Evolutionary conservation across 371 early-diverging fungal species (phyloP), one percentile per base, ranked within the genome.

Genomic region (Rhizopus arrhizus): DNA sequence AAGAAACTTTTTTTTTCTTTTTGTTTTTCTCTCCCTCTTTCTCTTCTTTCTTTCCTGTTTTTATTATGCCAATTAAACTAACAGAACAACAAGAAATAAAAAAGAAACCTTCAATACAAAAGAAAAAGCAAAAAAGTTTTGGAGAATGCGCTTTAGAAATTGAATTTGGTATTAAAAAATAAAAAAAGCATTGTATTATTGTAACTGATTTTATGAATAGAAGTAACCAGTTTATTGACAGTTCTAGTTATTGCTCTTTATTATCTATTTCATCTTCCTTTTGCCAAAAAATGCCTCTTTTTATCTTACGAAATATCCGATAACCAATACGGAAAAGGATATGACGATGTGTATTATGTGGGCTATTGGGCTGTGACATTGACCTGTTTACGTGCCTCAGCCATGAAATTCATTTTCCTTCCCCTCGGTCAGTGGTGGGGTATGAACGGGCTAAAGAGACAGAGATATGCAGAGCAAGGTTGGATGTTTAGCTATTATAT

Each of bases 401-500:
- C 80, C 35, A 90, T 90, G 85, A 75, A 82, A 59, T 77, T 76
- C 48, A 34, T 85, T 13, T 79, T 85, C 35, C 77, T 72, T 53
- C 90, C 91, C 11, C 41, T 88, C 12, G 86, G 78, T n/a, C 66
- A 68, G 56, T 62, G 64, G 34, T 62, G 72, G 8, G 82, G 87
- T 8, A 81, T 88, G 57, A 55, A 67, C 2, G 73, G 80, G 13
- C 68, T 64, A 38, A 87, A 85, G 62, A 58, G 81, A 59, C 82
- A 82, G 56, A 87, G 91, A 35, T 82, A 86, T 61, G 84, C 85
- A 16, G 89, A 88, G 62, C 89, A 88, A 72, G 82, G 77, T 12
- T 85, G 84, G 79, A 62, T 73, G 33, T 76, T 82, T 12, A 52
- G 77, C 9, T 85, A 81, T 60, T 85, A 83, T 62, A 64, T 76